These are phyloP conservation scores for Zymoseptoria pseudotritici DNA, from an alignment of 2,329 filamentous ascomycete species.

Conservation along the genomic window DNA sequence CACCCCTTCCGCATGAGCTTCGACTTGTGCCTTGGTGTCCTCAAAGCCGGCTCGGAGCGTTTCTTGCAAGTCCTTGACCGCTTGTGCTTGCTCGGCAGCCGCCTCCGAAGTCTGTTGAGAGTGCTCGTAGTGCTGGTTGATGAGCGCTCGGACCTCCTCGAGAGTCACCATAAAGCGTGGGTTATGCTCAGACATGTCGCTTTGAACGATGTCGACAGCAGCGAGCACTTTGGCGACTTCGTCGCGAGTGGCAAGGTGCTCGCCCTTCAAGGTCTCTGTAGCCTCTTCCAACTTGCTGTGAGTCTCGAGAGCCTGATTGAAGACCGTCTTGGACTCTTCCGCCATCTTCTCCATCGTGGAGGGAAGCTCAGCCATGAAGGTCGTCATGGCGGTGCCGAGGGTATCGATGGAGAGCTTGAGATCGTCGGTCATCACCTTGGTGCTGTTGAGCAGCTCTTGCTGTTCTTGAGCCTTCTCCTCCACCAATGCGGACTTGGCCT, in stretches of 20 bases:
- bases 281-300: constrained; percentile 67
- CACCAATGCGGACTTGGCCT: constrained; percentile 64
- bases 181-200: constrained; percentile 71
- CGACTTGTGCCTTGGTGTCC: constrained; percentile 32
- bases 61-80: constrained; percentile 38
- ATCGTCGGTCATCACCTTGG: constrained; percentile 77
- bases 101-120: constrained; percentile 52
- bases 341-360: constrained; percentile 73
- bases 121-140: constrained; percentile 83
- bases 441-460: constrained; percentile 64
- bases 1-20: constrained; percentile 25
- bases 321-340: constrained; percentile 79
- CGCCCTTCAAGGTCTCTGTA: constrained; percentile 63
- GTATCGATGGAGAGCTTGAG: constrained; percentile 80
- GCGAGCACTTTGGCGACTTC: constrained; percentile 68
- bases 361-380: constrained; percentile 44
- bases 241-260: constrained; percentile 76
- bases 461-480: constrained; percentile 68
- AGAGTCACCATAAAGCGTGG: constrained; percentile 82
- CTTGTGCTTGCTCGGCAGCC: constrained; percentile 33
- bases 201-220: constrained; percentile 68
- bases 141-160: constrained; percentile 73
- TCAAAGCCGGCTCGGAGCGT: constrained; percentile 36
- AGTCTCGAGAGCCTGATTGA: constrained; percentile 73
- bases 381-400: constrained; percentile 56